phyloP scores from a whole-genome alignment of 108 stramenopile species.

The Parmales sp. region DNA sequence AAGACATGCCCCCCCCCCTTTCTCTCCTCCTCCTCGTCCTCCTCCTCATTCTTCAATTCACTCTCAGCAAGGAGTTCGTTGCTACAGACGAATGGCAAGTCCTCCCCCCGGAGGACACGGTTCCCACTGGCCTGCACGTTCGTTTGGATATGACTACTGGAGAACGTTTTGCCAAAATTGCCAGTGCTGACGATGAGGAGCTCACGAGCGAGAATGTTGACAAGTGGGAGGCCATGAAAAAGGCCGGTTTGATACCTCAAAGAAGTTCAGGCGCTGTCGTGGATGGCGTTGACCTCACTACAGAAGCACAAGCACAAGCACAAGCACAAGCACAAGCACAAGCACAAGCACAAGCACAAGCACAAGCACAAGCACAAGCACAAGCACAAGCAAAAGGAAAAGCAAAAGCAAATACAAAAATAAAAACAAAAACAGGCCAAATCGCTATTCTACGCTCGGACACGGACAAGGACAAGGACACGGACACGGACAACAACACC shows the following conservation, averaged over 20 bases:
- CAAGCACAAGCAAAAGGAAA: neutral
- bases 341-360: neutral
- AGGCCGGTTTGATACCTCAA: neutral
- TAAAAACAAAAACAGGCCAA: neutral
- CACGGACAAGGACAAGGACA: neutral
- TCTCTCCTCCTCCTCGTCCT: neutral
- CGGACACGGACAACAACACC: neutral
- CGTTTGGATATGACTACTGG: slow-evolving; percentile 68
- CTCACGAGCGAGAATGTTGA: neutral
- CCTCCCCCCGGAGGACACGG: slow-evolving; percentile 56
- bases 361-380: neutral
- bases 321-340: neutral
- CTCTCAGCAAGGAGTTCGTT: slow-evolving; percentile 50
- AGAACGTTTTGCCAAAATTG: slow-evolving; percentile 65
- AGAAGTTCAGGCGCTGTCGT: neutral
- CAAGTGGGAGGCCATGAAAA: neutral
- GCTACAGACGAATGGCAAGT: slow-evolving; percentile 56
- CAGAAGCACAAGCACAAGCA: neutral
- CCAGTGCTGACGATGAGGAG: slow-evolving; percentile 23
- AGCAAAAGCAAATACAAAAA: neutral
- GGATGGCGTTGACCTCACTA: neutral
- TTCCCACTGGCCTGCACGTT: slow-evolving; percentile 67
- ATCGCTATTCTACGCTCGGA: neutral
- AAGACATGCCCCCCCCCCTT: too few species aligned
- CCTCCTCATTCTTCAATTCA: slow-evolving; percentile 14